These are phyloP conservation scores for Pulveroboletus sp. DNA, from an alignment of 768 basidiomycete genomes.

Conservation along the genomic window DNA sequence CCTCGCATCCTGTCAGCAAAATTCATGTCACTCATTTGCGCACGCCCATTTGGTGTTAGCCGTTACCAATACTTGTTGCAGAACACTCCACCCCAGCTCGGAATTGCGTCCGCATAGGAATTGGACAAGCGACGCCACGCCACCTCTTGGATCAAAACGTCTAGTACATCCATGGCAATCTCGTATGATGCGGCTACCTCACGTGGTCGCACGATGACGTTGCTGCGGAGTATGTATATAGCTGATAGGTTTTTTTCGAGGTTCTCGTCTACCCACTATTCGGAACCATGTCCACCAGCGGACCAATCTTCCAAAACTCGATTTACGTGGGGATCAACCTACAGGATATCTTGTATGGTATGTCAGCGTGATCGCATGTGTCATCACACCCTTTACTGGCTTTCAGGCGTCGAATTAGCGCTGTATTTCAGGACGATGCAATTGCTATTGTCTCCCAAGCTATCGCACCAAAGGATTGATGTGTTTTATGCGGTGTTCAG, in stretches of 20 bases:
- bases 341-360: slow-evolving; percentile 26
- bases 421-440: slow-evolving; percentile 26
- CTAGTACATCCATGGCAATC: no score
- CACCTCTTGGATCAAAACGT: no score
- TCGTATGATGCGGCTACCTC: no score
- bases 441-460: slow-evolving; percentile 6
- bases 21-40: no score
- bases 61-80: no score
- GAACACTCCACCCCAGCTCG: no score
- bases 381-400: neutral
- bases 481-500: slow-evolving; percentile 26
- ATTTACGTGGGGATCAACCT: slow-evolving; percentile 26
- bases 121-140: no score
- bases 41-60: no score
- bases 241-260: neutral
- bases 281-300: slow-evolving; percentile 17
- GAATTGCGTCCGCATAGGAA: no score
- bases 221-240: slow-evolving; percentile 15
- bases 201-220: neutral
- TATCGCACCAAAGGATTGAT: slow-evolving; percentile 5
- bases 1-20: no score
- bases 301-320: slow-evolving; percentile 17
- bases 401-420: slow-evolving; percentile 23
- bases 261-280: neutral
- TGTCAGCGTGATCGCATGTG: neutral